Conservation (phyloP, 2,329 filamentous ascomycete genomes). For the Epichloe uncinata region DNA sequence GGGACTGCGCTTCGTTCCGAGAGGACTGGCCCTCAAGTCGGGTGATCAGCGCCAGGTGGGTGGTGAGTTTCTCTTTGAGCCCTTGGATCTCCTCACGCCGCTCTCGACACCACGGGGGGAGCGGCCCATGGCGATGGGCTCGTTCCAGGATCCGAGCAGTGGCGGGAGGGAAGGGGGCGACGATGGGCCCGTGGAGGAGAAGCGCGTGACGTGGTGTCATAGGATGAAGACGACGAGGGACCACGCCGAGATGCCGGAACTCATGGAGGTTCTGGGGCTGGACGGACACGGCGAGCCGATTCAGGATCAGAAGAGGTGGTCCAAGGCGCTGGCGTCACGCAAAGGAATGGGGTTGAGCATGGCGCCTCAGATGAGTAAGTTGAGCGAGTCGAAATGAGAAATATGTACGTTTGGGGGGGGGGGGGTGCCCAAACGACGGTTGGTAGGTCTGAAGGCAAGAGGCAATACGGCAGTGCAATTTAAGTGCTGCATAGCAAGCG, state of each 20-base stretch:
- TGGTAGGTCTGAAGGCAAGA: background rate
- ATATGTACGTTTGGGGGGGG: background rate
- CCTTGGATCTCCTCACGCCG: conserved; percentile 29
- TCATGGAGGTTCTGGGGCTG: conserved; percentile 50
- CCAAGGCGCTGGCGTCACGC: conserved; percentile 30
- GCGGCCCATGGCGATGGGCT: conserved; percentile 11
- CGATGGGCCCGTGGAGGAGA: conserved; percentile 30
- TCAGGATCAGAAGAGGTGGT: conserved; percentile 31
- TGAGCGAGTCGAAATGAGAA: conserved; percentile 20
- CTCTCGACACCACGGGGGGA: conserved; percentile 29
- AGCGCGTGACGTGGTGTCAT: conserved; percentile 65
- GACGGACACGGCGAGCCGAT: conserved; percentile 27
- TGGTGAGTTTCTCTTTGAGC: conserved; percentile 68
- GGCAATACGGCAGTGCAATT: no score
- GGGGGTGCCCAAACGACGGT: no score
- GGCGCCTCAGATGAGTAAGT: conserved; percentile 33
- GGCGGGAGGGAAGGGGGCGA: conserved; percentile 10
- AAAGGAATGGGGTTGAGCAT: conserved; percentile 42
- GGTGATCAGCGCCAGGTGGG: conserved; percentile 59
- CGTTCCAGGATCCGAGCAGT: conserved; percentile 10
- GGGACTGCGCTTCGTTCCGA: conserved; percentile 42
- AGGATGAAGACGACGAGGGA: conserved; percentile 69
- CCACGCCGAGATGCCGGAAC: conserved; percentile 56
- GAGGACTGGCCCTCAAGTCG: conserved; percentile 45
- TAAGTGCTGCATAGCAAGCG: background rate